Base-by-base conservation (phyloP, 108 stramenopile species). In the Parietichytrium sp. region DNA sequence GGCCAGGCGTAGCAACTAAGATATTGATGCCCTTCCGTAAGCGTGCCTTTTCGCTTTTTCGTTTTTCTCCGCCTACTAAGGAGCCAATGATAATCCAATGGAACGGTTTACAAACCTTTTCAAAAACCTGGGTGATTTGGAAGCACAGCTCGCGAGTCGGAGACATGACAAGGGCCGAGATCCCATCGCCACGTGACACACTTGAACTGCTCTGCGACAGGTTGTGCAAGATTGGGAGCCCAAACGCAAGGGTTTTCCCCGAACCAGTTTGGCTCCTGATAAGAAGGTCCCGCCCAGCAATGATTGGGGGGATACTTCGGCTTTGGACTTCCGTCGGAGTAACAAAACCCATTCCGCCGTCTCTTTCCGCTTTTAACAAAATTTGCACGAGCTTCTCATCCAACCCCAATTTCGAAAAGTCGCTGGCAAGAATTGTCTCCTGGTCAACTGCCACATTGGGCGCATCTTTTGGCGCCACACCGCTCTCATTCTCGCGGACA, bases 1-100 rank as follows among this genome's bases (percentile, higher is more conserved):
- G 87, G 18, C 98, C 98, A 6, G 98, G 98, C 48, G 98, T 98
- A n/a, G 92, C 95, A n/a, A 97, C 94, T 12, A 98, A 52, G 2
- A 99, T 85, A 3, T 87, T 84, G 47, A 97, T 84, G 1, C 98
- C 98, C 82, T 95, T 96, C 53, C 98, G 91, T 51, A 98, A 80
- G 33, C 96, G 86, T 18, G 94, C 93, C 90, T 98, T 98, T 90
- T 98, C 98, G 27, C 89, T 86, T 55, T 96, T 96, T 6, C 95
- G 91, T 53, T 93, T 93, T 88, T 96, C 96, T 2, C 96, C 96
- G 29, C 98, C 98, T 20, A 90, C 86, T 29, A 98, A 81, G 52
- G 91, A 88, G 2, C 96, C 96, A 3, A 93, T 86, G 18, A 97
- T 94, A 26, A 98, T 83, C 91, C 93, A 92, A 26, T 93, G 86